Conservation (phyloP, 306 rosid genomes). For the Vigna trinervia region DNA sequence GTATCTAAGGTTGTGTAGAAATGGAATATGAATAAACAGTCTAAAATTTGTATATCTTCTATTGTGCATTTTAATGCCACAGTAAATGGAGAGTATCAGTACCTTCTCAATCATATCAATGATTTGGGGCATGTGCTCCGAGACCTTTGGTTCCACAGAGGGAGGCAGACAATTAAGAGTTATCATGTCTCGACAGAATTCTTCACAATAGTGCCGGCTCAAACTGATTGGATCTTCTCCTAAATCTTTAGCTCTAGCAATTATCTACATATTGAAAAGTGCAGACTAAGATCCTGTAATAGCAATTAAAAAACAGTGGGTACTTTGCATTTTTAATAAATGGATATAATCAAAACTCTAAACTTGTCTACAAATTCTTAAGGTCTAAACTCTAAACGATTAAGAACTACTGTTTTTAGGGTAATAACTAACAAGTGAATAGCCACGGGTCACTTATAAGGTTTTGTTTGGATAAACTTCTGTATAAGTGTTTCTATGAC, state of each 20-base stretch:
- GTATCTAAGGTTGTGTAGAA: slow-evolving; percentile 34
- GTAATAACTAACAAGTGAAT: slow-evolving; percentile 1
- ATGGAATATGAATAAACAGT: slow-evolving; percentile 20
- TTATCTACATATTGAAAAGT: slow-evolving; percentile 95
- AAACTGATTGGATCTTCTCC: slow-evolving; percentile 89
- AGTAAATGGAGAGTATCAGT: slow-evolving; percentile 23
- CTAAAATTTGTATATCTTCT: slow-evolving; percentile 28
- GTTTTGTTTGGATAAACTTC: background rate
- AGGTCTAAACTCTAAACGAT: slow-evolving; percentile 19
- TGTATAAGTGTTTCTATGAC: background rate
- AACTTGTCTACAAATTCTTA: background rate
- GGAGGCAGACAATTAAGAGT: slow-evolving; percentile 82
- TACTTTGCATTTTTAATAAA: slow-evolving; percentile 47
- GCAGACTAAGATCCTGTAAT: slow-evolving; percentile 98
- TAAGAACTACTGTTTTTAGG: slow-evolving; percentile 27
- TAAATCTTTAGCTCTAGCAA: slow-evolving; percentile 83
- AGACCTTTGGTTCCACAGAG: slow-evolving; percentile 88
- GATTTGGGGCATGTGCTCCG: slow-evolving; percentile 91
- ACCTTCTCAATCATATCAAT: slow-evolving; percentile 90
- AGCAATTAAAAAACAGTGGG: slow-evolving; percentile 71
- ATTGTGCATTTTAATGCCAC: background rate
- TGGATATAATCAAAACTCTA: slow-evolving; percentile 34
- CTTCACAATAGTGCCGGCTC: slow-evolving; percentile 82
- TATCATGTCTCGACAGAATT: slow-evolving; percentile 79
- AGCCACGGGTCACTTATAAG: background rate